These are phyloP conservation scores for Botryosphaeria dothidea DNA, from an alignment of 2,329 filamentous ascomycete species.

Conservation along the genomic window DNA sequence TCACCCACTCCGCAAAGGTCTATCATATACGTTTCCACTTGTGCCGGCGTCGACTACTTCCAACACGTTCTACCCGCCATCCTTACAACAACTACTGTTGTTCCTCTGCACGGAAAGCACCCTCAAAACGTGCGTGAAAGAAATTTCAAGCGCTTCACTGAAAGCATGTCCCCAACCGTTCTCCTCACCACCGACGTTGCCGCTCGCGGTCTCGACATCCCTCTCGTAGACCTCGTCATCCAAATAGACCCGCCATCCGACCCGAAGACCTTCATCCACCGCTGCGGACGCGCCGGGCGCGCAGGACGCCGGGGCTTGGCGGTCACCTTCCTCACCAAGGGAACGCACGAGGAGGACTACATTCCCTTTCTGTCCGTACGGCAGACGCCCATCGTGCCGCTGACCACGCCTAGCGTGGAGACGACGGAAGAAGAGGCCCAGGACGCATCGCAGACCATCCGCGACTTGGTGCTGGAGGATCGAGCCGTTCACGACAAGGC, in stretches of 20 bases:
- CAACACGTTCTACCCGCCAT: constrained; percentile 74
- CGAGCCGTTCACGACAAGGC: constrained; percentile 80
- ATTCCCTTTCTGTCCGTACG: constrained; percentile 82
- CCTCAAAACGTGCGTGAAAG: constrained; percentile 82
- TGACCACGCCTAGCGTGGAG: constrained; percentile 58
- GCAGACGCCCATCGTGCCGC: constrained; percentile 75
- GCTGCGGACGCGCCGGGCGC: constrained; percentile 64
- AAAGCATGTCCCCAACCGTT: constrained; percentile 72
- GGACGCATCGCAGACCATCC: constrained; percentile 60
- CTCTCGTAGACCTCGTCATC: constrained; percentile 85
- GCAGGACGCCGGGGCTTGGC: constrained; percentile 74
- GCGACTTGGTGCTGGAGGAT: constrained; percentile 60
- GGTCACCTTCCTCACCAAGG: constrained; percentile 81
- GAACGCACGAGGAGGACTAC: constrained; percentile 80
- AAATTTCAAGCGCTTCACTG: constrained; percentile 81
- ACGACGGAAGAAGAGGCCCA: constrained; percentile 64
- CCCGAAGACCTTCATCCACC: constrained; percentile 77
- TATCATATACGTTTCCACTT: constrained; percentile 92
- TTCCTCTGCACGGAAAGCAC: constrained; percentile 90
- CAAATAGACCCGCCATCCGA: constrained; percentile 86
- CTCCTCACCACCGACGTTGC: constrained; percentile 92
- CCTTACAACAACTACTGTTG: constrained; percentile 64
- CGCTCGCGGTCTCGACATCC: constrained; percentile 87
- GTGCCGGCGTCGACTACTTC: constrained; percentile 93
- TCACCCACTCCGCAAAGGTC: constrained; percentile 77